These are phyloP conservation scores for Hagleromyces aurorensis DNA, from an alignment of 805 yeast genomes.

Conservation along the genomic window DNA sequence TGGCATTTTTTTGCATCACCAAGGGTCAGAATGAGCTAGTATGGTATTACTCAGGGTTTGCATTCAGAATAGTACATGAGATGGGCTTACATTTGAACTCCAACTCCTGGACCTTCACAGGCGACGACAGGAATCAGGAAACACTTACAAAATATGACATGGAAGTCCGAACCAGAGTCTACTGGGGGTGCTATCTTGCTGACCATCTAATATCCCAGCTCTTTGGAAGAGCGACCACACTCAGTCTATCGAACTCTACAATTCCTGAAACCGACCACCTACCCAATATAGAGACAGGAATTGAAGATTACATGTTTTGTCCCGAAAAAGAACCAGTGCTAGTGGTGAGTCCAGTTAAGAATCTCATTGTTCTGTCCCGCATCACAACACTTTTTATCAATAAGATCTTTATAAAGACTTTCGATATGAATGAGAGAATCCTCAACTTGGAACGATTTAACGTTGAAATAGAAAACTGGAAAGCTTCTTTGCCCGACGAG, in stretches of 20 bases:
- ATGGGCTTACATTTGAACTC: constrained; percentile 48
- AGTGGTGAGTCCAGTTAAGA: constrained; percentile 23
- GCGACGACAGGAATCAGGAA: constrained; percentile 18
- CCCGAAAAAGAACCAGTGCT: constrained; percentile 5
- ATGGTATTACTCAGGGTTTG: constrained; percentile 49
- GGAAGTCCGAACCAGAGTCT: constrained; percentile 44
- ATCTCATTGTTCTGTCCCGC: constrained; percentile 31
- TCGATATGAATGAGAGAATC: constrained; percentile 28
- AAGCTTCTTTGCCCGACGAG: constrained; percentile 34
- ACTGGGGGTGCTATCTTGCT: constrained; percentile 51
- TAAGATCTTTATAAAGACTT: constrained; percentile 8
- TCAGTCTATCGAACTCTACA: constrained; percentile 43
- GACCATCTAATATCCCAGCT: constrained; percentile 47
- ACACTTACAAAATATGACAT: constrained; percentile 36
- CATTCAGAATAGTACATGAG: constrained; percentile 49
- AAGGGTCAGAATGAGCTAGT: constrained; percentile 44
- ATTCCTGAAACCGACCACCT: constrained; percentile 43
- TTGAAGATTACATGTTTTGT: constrained; percentile 38
- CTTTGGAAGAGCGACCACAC: constrained; percentile 42
- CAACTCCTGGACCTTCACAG: constrained; percentile 37
- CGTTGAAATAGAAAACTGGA: constrained; percentile 39
- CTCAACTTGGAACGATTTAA: constrained; percentile 33
- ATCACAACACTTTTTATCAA: constrained; percentile 13
- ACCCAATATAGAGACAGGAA: constrained; percentile 44
- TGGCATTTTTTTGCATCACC: constrained; percentile 47